Conservation (phyloP, 495 filamentous ascomycete species). For the Daldinia vernicosa region DNA sequence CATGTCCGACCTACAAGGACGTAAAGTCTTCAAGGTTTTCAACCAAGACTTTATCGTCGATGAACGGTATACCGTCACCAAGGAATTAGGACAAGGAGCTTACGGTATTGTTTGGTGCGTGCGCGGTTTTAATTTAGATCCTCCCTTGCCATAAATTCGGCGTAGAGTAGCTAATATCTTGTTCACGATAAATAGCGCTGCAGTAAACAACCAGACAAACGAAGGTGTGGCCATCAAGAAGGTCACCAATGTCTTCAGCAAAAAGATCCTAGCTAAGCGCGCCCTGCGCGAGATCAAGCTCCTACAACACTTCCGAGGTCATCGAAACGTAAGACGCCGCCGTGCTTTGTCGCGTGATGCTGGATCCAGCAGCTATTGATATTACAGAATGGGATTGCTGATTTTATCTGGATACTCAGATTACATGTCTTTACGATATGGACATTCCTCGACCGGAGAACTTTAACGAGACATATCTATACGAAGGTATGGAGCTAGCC, state of each 20-base stretch:
- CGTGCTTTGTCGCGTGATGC: neutral
- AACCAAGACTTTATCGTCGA: slow-evolving; percentile 99
- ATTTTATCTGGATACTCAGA: slow-evolving; percentile 61
- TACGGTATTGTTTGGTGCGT: slow-evolving; percentile 98
- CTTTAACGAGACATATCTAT: slow-evolving; percentile 99
- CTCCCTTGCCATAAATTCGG: neutral
- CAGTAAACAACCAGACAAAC: slow-evolving; percentile 86
- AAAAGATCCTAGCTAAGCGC: slow-evolving; percentile 98
- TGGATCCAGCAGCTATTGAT: neutral
- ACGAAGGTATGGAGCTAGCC: slow-evolving; percentile 75
- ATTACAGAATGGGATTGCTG: neutral
- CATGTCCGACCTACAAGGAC: slow-evolving; percentile 83
- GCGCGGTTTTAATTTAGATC: neutral
- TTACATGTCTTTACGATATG: slow-evolving; percentile 99
- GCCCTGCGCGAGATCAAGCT: slow-evolving; percentile 98
- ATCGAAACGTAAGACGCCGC: slow-evolving; percentile 62
- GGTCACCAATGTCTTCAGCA: slow-evolving; percentile 99
- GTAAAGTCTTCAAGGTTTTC: slow-evolving; percentile 99
- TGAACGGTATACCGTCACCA: slow-evolving; percentile 97
- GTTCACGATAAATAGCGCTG: slow-evolving; percentile 69
- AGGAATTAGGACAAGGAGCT: slow-evolving; percentile 96
- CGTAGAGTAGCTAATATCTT: slow-evolving; percentile 26
- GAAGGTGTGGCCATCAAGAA: slow-evolving; percentile 99
- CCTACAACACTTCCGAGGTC: slow-evolving; percentile 94
- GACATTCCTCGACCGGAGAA: slow-evolving; percentile 97